These are phyloP conservation scores for Calonectria henricotiae DNA, from an alignment of 2,329 filamentous ascomycete species.

Conservation along the genomic window DNA sequence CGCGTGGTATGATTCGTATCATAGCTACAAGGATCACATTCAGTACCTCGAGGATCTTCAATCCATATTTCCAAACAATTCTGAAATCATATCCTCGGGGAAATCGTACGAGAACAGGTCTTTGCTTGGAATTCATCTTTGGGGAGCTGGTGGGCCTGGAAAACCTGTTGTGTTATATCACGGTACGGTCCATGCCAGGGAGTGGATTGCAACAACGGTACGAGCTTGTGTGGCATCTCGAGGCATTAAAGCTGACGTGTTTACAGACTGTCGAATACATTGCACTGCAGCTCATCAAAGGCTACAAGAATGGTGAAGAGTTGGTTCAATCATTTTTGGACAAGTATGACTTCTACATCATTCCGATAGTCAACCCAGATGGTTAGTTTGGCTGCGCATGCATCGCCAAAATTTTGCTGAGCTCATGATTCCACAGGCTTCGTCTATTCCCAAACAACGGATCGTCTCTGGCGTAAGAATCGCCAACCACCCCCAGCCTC, in stretches of 20 bases:
- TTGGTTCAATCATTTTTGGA: background rate
- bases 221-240: background rate
- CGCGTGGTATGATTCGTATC: conserved; percentile 1
- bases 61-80: background rate
- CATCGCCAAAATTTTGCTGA: too few relatives aligned
- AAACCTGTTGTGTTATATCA: conserved; percentile 1
- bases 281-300: background rate
- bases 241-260: background rate
- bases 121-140: background rate
- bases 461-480: background rate
- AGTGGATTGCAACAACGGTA: conserved; percentile 10
- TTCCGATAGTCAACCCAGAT: background rate
- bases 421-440: background rate
- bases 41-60: background rate
- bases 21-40: conserved; percentile 8
- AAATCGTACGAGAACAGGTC: conserved; percentile 6
- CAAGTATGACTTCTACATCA: conserved; percentile 14
- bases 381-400: background rate
- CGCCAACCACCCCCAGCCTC: background rate
- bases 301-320: background rate
- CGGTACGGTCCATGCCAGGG: conserved; percentile 4
- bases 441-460: background rate
- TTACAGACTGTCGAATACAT: conserved; percentile 1
- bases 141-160: conserved; percentile 8
- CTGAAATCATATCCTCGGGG: background rate